phyloP scores from a whole-genome alignment of 306 rosid species.

The Acacia crassicarpa region DNA sequence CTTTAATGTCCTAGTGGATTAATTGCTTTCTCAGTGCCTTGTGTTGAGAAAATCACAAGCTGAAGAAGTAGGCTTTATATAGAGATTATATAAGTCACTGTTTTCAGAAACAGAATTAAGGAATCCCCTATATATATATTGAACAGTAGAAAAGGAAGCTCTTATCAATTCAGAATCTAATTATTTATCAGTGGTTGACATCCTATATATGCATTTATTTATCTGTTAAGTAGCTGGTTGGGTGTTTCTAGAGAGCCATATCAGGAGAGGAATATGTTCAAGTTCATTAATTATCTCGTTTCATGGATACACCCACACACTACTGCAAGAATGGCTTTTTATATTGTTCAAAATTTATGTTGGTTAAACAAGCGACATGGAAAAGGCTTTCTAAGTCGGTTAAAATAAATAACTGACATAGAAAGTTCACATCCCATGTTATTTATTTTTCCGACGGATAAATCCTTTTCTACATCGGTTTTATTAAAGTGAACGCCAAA shows the following conservation, averaged over 20 bases:
- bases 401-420: too few relatives aligned
- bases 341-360: too few relatives aligned
- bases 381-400: too few relatives aligned
- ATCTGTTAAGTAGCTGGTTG: neutral
- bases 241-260: neutral
- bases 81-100: neutral
- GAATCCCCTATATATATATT: neutral
- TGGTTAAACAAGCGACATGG: too few relatives aligned
- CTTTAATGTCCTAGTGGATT: neutral
- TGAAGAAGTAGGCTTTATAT: neutral
- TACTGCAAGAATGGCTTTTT: too few relatives aligned
- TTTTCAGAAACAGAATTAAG: neutral
- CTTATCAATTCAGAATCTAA: neutral
- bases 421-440: too few relatives aligned
- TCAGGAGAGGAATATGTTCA: neutral
- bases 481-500: too few relatives aligned
- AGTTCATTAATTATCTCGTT: too few relatives aligned
- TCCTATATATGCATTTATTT: neutral
- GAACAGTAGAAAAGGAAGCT: too few relatives aligned
- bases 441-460: too few relatives aligned
- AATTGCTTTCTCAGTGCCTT: neutral
- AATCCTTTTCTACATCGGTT: too few relatives aligned
- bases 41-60: neutral
- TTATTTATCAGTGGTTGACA: neutral
- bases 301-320: too few relatives aligned